Evolutionary conservation across 1,139 yeast species (phyloP), one percentile per base, ranked within the genome.

Genomic region (Taphrina wiesneri): DNA sequence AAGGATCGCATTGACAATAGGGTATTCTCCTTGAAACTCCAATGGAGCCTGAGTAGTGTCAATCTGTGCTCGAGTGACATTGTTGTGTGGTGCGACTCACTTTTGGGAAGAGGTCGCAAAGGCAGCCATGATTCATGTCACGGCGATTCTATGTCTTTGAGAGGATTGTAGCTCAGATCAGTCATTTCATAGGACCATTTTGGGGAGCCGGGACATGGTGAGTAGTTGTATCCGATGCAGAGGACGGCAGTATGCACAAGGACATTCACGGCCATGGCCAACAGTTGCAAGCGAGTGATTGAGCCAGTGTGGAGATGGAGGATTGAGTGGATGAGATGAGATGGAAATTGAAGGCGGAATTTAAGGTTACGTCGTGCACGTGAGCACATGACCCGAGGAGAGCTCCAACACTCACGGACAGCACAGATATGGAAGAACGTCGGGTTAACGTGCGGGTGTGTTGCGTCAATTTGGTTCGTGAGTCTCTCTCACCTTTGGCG

Each of bases 11-110:
- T 75, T 41, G 76, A 75, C 5, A 74, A 74, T 21, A 86, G 76
- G 36, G 80, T 74, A 25, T 81, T 82, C 60, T 84, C 78, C 0
- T 85, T 78, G 71, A 82, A 82, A 69, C 84, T 86, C 91, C 91
- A 87, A 69, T 82, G 78, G 54, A 74, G 75, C 52, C 88, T 64
- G 54, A 39, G 43, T n/a, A 7, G 43, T n/a, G 43, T 30, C n/a
- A n/a, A n/a, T n/a, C n/a, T 30, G 34, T 30, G 9, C 34, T 6
- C 11, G 34, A 11, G 11, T 30, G 34, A 11, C 34, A 30, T 11
- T 17, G 45, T 7, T 39, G 45, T 5, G 45, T 7, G 6, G 45
- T 5, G 17, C 21, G 19, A 39, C n/a, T 21, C 9, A 45, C 49
- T 23, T 45, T 9, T 45, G 49, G 25, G 49, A 45, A 21, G 49